These are phyloP conservation scores for Pseudoperonospora humuli DNA, from an alignment of 352 stramenopile species.

Conservation along the genomic window DNA sequence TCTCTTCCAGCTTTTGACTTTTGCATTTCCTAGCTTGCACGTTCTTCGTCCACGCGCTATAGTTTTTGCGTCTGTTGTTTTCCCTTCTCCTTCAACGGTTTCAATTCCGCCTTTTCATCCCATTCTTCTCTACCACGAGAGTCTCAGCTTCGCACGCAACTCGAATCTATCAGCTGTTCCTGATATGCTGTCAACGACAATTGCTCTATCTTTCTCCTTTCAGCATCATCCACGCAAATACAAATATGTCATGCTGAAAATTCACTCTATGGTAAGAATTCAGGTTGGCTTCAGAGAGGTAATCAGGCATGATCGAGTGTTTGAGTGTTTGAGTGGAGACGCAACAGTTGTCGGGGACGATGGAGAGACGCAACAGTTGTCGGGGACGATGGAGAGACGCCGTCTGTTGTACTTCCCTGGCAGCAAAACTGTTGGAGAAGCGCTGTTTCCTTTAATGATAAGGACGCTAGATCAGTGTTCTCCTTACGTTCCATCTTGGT, in stretches of 20 bases:
- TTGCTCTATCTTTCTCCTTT: slow-evolving; percentile 39
- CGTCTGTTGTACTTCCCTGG: too few species aligned
- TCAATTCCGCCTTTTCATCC: slow-evolving; percentile 12
- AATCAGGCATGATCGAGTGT: too few species aligned
- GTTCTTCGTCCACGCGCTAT: slow-evolving; percentile 20
- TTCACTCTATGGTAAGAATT: too few species aligned
- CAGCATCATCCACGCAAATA: too few species aligned
- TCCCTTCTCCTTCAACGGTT: slow-evolving; percentile 11
- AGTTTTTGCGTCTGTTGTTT: slow-evolving; percentile 9
- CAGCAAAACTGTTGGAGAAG: too few species aligned
- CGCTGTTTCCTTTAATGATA: too few species aligned
- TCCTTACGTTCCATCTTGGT: slow-evolving; percentile 3
- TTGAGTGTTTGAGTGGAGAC: too few species aligned
- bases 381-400: too few species aligned
- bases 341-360: too few species aligned
- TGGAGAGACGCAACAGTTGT: too few species aligned
- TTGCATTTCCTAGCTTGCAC: slow-evolving; percentile 13
- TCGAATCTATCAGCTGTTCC: slow-evolving; percentile 20
- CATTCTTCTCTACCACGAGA: slow-evolving; percentile 17
- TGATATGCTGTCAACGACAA: slow-evolving; percentile 21
- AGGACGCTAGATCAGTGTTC: background rate
- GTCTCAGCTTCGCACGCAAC: slow-evolving; percentile 19
- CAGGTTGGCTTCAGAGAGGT: too few species aligned
- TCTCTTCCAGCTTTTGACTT: slow-evolving; percentile 26
- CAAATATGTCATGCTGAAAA: too few species aligned